Evolutionary conservation across 305 asterid genomes (phyloP).

Genomic region (Salvia sclarea): DNA sequence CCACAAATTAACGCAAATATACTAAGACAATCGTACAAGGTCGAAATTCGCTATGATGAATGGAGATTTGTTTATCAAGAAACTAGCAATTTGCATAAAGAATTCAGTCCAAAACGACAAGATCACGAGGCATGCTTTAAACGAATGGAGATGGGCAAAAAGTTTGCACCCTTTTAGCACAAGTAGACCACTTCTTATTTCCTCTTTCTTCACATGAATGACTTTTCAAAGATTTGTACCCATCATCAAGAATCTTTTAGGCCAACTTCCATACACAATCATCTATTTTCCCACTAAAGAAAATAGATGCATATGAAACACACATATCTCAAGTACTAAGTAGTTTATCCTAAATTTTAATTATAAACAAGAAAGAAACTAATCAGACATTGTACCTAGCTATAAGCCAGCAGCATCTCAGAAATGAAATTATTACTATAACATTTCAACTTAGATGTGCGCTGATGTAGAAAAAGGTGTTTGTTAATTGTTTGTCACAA

Average conservation of each 20-base stretch:
- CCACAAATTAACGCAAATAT: too few species aligned
- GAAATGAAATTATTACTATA: slow-evolving; percentile 6
- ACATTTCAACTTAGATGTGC: not conserved
- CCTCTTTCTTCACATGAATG: slow-evolving; percentile 1
- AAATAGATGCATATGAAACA: not conserved
- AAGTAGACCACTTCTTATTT: slow-evolving; percentile 16
- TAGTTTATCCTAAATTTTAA: not conserved
- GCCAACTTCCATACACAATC: not conserved
- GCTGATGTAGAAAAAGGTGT: slow-evolving; percentile 6
- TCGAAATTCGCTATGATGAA: not conserved
- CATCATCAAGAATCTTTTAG: not conserved
- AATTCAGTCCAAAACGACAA: slow-evolving; percentile 29
- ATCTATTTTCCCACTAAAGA: not conserved
- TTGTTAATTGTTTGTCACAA: not conserved
- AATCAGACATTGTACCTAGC: too few species aligned
- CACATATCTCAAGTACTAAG: not conserved
- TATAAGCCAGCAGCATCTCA: too few species aligned
- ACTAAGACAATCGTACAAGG: too few species aligned
- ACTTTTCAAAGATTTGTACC: slow-evolving; percentile 4
- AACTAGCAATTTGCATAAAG: slow-evolving; percentile 36
- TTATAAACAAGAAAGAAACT: not conserved
- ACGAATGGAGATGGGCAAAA: slow-evolving; percentile 31
- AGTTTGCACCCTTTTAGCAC: slow-evolving; percentile 17
- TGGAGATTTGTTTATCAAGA: not conserved
- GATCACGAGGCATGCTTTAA: slow-evolving; percentile 17